These are phyloP conservation scores for Glaciozyma antarctica DNA, from an alignment of 768 basidiomycete genomes.

Conservation along the genomic window DNA sequence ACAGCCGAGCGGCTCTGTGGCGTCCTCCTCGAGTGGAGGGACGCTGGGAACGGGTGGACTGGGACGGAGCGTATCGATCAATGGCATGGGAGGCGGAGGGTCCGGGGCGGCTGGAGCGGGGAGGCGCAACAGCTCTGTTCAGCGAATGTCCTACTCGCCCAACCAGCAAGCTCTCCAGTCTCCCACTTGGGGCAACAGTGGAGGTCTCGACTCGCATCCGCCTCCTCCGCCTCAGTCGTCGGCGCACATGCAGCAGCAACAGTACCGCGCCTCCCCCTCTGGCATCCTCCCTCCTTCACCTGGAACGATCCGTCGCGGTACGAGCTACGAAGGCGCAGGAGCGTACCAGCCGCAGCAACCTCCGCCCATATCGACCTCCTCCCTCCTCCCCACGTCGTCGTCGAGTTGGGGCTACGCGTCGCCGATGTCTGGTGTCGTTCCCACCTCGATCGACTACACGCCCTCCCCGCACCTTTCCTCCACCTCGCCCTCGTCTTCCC, in stretches of 20 bases:
- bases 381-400: conserved; percentile 15
- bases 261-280: not conserved
- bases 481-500: not conserved
- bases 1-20: not conserved
- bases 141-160: conserved; percentile 12
- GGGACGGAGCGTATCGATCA: no score
- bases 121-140: not conserved
- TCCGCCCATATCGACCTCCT: not conserved
- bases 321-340: conserved; percentile 8
- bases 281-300: not conserved
- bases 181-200: not conserved
- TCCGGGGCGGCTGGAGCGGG: no score
- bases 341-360: not conserved
- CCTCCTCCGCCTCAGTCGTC: not conserved
- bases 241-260: not conserved
- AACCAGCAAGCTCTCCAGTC: not conserved
- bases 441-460: not conserved
- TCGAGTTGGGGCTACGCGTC: not conserved
- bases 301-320: conserved; percentile 9
- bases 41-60: not conserved
- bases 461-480: not conserved
- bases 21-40: not conserved
- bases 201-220: no score
- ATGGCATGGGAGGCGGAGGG: no score
- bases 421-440: conserved; percentile 8